Base-by-base conservation (phyloP, 2,329 filamentous ascomycete species). In the Colletotrichum filicis region DNA sequence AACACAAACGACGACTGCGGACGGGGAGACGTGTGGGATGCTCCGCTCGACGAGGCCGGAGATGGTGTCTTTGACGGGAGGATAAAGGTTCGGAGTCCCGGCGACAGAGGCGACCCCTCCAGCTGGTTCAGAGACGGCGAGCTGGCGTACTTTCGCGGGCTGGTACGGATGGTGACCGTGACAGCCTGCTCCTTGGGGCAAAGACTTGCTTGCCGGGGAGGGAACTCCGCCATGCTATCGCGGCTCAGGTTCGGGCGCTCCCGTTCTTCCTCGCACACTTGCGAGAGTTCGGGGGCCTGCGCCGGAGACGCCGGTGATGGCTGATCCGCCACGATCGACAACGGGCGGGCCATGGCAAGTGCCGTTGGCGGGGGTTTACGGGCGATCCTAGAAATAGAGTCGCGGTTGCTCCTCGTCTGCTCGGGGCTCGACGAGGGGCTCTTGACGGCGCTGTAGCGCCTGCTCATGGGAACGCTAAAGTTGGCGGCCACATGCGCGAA, bases 301-400 rank as follows among this genome's bases (percentile, higher is more conserved):
- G 73, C 76, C 1, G 87, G 86, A 0, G 88, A 53, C 74, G 73
- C 76, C 1, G 87, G 86, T 0, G 88, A 88, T 0, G 87, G 87
- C 58, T 88, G 85, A 71, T 91, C 89, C 64, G 86, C 80, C 2
- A 90, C 87, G 59, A 88, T 85, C 1, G 89, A 91, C 11, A 90
- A 79, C 1, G 88, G 87, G 6, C 88, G 84, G 1, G 87, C 85
- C 71, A 86, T 83, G 30, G 84, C 80, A 52, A 90, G 79, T 0
- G 85, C 82, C 1, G 87, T 85, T 2, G 88, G 87, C 2, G 86
- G 85, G 19, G 82, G 80, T 49, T 82, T 83, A 59, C 84, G 77
- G 16, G 75, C 59, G 8, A 74, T 56, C 59, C 80, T 79, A n/a
- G 71, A 60, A 8, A 75, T 75, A 66, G 75, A 75, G 52, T 80